Evolutionary conservation across 441 rosid species (phyloP).

Genomic region (Flueggea neowawraea): DNA sequence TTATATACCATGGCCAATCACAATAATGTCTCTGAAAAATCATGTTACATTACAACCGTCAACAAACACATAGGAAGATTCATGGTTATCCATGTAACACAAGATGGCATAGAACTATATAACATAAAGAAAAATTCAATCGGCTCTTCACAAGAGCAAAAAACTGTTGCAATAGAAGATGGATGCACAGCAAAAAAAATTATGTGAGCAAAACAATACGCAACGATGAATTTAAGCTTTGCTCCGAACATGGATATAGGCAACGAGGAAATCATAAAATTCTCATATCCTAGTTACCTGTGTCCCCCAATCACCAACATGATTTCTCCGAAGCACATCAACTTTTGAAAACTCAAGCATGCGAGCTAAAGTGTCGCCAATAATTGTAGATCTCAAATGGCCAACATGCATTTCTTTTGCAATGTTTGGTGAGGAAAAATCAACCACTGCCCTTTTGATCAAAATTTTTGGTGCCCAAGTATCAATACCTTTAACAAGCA

Average conservation of each 20-base stretch:
- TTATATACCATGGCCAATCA: no score
- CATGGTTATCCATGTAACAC: no score
- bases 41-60: no score
- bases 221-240: not conserved
- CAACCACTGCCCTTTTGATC: slow-evolving; percentile 72
- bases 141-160: no score
- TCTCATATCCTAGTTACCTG: slow-evolving; percentile 49
- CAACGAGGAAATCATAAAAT: not conserved
- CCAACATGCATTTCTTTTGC: slow-evolving; percentile 99
- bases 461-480: slow-evolving; percentile 72
- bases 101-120: no score
- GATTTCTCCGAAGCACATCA: slow-evolving; percentile 90
- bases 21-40: no score
- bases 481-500: slow-evolving; percentile 76
- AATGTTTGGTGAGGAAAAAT: slow-evolving; percentile 96
- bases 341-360: slow-evolving; percentile 89
- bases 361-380: slow-evolving; percentile 90
- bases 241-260: no score
- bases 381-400: slow-evolving; percentile 89
- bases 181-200: no score
- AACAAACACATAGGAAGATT: no score
- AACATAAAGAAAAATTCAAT: no score
- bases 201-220: not conserved
- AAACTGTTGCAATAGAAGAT: no score
- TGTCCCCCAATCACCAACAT: slow-evolving; percentile 99